Evolutionary conservation across 352 stramenopile genomes (phyloP).

Genomic region (Aphanomyces stellatus): DNA sequence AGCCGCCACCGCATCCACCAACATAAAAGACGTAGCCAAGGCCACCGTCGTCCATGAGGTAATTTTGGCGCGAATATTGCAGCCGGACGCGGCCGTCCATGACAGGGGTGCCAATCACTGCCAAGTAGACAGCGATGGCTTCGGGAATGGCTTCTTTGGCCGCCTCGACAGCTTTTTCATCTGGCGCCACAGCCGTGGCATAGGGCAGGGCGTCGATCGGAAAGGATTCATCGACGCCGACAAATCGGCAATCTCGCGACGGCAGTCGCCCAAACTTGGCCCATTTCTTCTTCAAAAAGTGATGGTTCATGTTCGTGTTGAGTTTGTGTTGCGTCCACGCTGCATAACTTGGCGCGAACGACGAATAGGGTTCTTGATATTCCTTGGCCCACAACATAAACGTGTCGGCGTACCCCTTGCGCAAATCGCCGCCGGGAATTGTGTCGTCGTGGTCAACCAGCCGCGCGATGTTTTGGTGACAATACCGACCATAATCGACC

Average conservation of each 20-base stretch:
- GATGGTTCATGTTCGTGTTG: not conserved
- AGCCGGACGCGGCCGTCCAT: slow-evolving; percentile 17
- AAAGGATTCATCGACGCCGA: slow-evolving; percentile 7
- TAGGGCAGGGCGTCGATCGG: not conserved
- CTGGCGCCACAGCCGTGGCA: not conserved
- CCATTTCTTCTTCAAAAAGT: slow-evolving; percentile 2
- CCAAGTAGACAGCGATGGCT: slow-evolving; percentile 9
- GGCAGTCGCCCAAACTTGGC: not conserved
- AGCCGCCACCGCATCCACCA: not conserved
- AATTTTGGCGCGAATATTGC: slow-evolving; percentile 14
- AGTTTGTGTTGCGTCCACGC: not conserved
- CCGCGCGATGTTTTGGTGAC: not conserved
- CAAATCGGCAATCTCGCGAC: not conserved
- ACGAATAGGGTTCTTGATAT: slow-evolving; percentile 9
- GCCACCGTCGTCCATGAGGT: slow-evolving; percentile 3
- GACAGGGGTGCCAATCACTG: slow-evolving; percentile 18
- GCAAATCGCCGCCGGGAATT: slow-evolving; percentile 10
- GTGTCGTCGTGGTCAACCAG: slow-evolving; percentile 14
- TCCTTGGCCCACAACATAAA: slow-evolving; percentile 3
- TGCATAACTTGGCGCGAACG: slow-evolving; percentile 9
- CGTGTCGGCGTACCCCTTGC: slow-evolving; percentile 12
- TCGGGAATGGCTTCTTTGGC: not conserved
- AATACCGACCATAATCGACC: not conserved
- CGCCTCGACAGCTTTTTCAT: not conserved
- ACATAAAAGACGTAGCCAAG: not conserved